These are phyloP conservation scores for Colletotrichum filicis DNA, from an alignment of 2,329 filamentous ascomycete genomes.

Conservation along the genomic window DNA sequence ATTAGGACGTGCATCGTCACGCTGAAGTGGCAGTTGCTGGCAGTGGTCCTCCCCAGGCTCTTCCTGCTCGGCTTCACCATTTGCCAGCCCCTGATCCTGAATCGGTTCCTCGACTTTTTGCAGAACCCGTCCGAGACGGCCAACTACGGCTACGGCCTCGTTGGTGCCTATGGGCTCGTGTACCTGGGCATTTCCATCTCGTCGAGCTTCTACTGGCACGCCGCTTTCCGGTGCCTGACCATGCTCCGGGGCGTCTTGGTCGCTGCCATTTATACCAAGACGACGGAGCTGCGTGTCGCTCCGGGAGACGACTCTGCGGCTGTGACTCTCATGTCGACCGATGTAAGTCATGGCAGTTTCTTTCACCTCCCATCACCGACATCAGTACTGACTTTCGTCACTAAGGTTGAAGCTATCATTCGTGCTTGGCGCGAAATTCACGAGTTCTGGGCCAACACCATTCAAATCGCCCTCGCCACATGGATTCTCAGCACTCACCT, in stretches of 20 bases:
- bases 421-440: conserved; percentile 48
- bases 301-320: conserved; percentile 37
- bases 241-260: conserved; percentile 43
- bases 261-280: conserved; percentile 41
- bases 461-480: conserved; percentile 48
- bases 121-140: conserved; percentile 40
- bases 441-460: conserved; percentile 49
- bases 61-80: conserved; percentile 48
- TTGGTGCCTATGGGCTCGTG: conserved; percentile 52
- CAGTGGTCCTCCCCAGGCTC: conserved; percentile 45
- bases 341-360: conserved; percentile 38
- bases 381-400: background rate
- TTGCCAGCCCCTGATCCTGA: conserved; percentile 50
- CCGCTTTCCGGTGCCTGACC: conserved; percentile 39
- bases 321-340: conserved; percentile 43
- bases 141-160: conserved; percentile 50
- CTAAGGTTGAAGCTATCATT: conserved; percentile 50
- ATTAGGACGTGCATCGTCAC: conserved; percentile 42
- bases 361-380: background rate
- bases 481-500: conserved; percentile 47
- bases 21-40: conserved; percentile 43
- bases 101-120: conserved; percentile 46
- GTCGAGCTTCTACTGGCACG: conserved; percentile 39
- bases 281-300: conserved; percentile 35
- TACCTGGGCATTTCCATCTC: conserved; percentile 54